Conservation (phyloP, 2,329 filamentous ascomycete species). For the Orbilia javanica region DNA sequence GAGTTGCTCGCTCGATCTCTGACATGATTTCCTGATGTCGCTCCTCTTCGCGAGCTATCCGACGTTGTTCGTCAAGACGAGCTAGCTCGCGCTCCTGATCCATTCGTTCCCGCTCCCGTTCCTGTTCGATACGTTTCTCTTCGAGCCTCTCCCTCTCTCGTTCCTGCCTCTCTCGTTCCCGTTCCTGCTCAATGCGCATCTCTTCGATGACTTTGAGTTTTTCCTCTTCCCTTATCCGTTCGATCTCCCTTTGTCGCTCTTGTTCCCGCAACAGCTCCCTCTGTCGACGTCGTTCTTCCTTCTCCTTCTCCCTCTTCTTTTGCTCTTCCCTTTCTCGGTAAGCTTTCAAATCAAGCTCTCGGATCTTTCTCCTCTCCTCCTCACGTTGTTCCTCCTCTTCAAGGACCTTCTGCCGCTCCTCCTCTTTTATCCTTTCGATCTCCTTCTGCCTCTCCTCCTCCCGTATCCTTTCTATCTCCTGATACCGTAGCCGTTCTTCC, state of each 20-base stretch:
- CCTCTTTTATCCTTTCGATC: conserved; percentile 50
- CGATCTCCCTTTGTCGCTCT: conserved; percentile 51
- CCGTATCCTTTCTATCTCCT: conserved; percentile 59
- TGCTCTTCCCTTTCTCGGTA: conserved; percentile 49
- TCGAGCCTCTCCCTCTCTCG: conserved; percentile 9
- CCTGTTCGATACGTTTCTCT: conserved; percentile 25
- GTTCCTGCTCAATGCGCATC: conserved; percentile 52
- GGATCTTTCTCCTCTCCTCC: conserved; percentile 47
- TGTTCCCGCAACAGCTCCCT: conserved; percentile 44
- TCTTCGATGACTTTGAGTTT: conserved; percentile 57
- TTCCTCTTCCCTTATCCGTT: conserved; percentile 58
- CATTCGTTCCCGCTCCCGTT: conserved; percentile 46
- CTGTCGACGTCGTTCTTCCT: conserved; percentile 43
- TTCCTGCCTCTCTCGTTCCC: conserved; percentile 31
- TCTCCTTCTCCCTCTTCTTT: conserved; percentile 53
- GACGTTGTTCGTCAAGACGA: conserved; percentile 46
- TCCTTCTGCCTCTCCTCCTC: conserved; percentile 59
- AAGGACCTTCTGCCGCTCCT: conserved; percentile 37
- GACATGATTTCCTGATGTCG: conserved; percentile 56
- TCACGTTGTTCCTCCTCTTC: conserved; percentile 47
- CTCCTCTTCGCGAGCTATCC: conserved; percentile 48
- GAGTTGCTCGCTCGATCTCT: conserved; percentile 53
- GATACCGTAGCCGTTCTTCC: conserved; percentile 48
- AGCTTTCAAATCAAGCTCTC: conserved; percentile 45
- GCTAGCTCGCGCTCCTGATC: conserved; percentile 45